phyloP scores from a whole-genome alignment of 768 basidiomycete species.

The Amanita rimosa region DNA sequence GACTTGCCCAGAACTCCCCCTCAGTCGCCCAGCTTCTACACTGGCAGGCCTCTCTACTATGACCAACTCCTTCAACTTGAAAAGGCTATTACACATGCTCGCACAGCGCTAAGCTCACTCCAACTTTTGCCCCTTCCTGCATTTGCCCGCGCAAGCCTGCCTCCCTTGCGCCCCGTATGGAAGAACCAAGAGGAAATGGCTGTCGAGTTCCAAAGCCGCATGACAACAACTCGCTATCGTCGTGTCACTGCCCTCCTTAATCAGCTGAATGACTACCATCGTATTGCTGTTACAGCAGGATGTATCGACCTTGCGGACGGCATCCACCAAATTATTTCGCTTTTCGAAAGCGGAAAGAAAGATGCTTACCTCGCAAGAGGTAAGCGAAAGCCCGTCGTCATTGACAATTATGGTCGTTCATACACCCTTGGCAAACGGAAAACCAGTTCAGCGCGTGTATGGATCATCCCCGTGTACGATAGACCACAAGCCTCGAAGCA shows the following conservation, averaged over 20 bases:
- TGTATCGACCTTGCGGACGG: constrained; percentile 40
- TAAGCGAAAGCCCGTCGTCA: constrained; percentile 41
- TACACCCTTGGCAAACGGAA: constrained; percentile 83
- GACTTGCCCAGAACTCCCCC: constrained; percentile 25
- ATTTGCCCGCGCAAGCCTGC: constrained; percentile 49
- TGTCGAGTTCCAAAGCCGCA: constrained; percentile 39
- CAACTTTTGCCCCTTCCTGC: constrained; percentile 74
- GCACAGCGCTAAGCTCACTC: constrained; percentile 45
- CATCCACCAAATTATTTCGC: constrained; percentile 38
- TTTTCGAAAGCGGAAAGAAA: constrained; percentile 60
- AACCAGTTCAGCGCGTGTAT: constrained; percentile 82
- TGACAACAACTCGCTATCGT: constrained; percentile 65
- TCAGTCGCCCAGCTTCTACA: constrained; percentile 73
- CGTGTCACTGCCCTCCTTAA: constrained; percentile 49
- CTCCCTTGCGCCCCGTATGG: constrained; percentile 57
- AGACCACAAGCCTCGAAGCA: constrained; percentile 3
- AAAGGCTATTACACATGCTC: constrained; percentile 43
- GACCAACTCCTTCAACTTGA: constrained; percentile 63
- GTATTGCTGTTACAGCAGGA: constrained; percentile 49
- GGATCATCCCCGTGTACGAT: constrained; percentile 67
- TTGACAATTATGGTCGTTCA: constrained; percentile 76
- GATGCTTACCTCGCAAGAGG: constrained; percentile 33
- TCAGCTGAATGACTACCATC: constrained; percentile 51
- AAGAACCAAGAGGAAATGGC: constrained; percentile 51
- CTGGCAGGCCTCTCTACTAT: constrained; percentile 63